Evolutionary conservation across 345 rosid genomes (phyloP).

Genomic region (Streptanthus diversifolius): DNA sequence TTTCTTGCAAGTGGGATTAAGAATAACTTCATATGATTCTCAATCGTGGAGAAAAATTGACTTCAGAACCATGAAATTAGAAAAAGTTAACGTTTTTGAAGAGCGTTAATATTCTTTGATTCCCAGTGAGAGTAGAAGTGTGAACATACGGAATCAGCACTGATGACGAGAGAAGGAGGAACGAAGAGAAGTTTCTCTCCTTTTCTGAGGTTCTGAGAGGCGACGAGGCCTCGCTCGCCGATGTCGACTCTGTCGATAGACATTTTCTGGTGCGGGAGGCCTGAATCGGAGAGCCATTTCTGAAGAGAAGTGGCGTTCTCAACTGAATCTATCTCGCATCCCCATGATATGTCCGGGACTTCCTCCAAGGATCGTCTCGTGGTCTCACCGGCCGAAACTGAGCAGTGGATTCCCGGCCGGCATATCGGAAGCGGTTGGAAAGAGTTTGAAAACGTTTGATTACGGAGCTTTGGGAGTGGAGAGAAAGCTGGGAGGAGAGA

Average conservation of each 20-base stretch:
- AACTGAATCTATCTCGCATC: constrained; percentile 57
- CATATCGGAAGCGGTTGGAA: constrained; percentile 16
- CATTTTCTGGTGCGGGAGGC: constrained; percentile 90
- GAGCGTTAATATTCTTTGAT: neutral
- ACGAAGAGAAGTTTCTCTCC: constrained; percentile 91
- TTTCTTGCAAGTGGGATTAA: too few relatives aligned
- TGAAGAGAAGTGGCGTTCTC: constrained; percentile 73
- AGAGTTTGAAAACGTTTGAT: neutral
- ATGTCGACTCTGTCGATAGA: constrained; percentile 67
- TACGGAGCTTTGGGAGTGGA: constrained; percentile 34
- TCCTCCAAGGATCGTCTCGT: constrained; percentile 32
- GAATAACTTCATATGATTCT: too few relatives aligned
- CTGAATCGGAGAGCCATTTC: constrained; percentile 74
- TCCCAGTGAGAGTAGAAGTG: neutral
- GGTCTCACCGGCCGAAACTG: constrained; percentile 47
- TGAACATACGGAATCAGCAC: constrained; percentile 68
- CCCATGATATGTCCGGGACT: constrained; percentile 52
- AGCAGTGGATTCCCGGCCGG: constrained; percentile 43
- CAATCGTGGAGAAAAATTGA: neutral
- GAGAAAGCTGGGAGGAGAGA: constrained; percentile 46
- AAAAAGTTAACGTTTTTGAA: too few relatives aligned
- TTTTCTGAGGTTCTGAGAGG: constrained; percentile 73
- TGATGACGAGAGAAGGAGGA: constrained; percentile 84
- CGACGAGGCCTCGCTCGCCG: constrained; percentile 91
- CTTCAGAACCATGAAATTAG: neutral